Conservation (phyloP, 2,329 filamentous ascomycete species). For the Coniochaeta sp. region DNA sequence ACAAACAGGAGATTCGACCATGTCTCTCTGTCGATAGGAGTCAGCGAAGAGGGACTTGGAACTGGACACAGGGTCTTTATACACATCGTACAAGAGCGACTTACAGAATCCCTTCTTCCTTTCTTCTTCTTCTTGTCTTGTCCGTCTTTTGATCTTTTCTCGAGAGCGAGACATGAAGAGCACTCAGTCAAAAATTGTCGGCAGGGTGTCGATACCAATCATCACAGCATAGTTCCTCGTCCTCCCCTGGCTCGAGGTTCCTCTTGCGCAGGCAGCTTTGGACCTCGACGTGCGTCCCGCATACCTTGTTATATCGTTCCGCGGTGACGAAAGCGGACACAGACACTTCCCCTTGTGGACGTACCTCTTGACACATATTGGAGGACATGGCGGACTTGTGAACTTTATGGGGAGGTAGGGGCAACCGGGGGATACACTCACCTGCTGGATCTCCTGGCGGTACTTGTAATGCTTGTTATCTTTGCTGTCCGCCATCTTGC, state of each 20-base stretch:
- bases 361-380: not conserved
- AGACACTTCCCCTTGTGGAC: not conserved
- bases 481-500: constrained; percentile 65
- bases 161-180: not conserved
- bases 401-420: not conserved
- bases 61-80: not conserved
- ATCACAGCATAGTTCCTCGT: no score
- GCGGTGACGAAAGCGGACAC: not conserved
- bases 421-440: constrained; percentile 32
- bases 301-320: not conserved
- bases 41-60: not conserved
- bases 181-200: no score
- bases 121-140: no score
- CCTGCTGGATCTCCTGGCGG: constrained; percentile 96
- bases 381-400: not conserved
- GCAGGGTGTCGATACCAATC: no score
- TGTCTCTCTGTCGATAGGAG: not conserved
- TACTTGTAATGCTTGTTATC: constrained; percentile 70
- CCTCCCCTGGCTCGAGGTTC: no score
- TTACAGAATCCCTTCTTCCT: not conserved
- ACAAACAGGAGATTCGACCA: not conserved
- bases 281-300: not conserved
- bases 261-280: not conserved
- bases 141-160: not conserved
- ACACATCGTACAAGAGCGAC: not conserved